Evolutionary conservation across 116 monocot species (phyloP).

Genomic region (Phalaenopsis hybrid): DNA sequence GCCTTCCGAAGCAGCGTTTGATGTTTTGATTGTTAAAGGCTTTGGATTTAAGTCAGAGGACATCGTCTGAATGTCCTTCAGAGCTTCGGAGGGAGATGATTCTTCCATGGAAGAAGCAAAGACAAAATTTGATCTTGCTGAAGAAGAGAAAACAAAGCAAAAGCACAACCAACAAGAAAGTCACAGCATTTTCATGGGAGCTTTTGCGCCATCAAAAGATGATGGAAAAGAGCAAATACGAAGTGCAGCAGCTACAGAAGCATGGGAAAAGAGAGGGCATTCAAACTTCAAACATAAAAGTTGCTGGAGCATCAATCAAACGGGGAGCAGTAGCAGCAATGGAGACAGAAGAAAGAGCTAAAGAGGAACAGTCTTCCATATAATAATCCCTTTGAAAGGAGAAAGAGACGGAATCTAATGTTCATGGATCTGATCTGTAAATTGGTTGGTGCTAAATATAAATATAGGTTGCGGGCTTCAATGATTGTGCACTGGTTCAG

Average conservation of each 20-base stretch:
- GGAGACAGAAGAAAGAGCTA: not conserved
- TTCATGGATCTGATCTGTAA: constrained; percentile 30
- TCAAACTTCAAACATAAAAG: constrained; percentile 25
- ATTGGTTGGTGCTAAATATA: constrained; percentile 15
- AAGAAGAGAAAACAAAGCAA: too few species aligned
- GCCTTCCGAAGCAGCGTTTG: constrained; percentile 4
- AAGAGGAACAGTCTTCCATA: constrained; percentile 16
- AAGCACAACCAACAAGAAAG: not conserved
- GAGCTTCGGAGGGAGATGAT: constrained; percentile 19
- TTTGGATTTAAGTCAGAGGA: constrained; percentile 13
- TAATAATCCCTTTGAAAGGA: not conserved
- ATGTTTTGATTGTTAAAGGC: constrained; percentile 51
- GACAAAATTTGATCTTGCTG: too few species aligned
- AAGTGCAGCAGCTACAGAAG: too few species aligned
- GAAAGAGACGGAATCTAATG: constrained; percentile 38
- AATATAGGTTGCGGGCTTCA: not conserved
- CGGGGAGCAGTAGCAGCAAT: constrained; percentile 8
- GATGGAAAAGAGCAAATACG: constrained; percentile 11
- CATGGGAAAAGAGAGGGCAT: constrained; percentile 15
- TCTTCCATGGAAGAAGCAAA: constrained; percentile 29
- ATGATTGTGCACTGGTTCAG: constrained; percentile 12
- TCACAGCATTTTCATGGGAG: not conserved
- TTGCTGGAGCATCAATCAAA: not conserved
- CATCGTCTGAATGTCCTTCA: constrained; percentile 6
- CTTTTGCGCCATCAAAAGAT: constrained; percentile 1